A percentile compares a stretch with the other conserved stretches of the same genome.
phyloP scores from a whole-genome alignment of 352 stramenopile genomes.

The Globisporangium nodosum region DNA sequence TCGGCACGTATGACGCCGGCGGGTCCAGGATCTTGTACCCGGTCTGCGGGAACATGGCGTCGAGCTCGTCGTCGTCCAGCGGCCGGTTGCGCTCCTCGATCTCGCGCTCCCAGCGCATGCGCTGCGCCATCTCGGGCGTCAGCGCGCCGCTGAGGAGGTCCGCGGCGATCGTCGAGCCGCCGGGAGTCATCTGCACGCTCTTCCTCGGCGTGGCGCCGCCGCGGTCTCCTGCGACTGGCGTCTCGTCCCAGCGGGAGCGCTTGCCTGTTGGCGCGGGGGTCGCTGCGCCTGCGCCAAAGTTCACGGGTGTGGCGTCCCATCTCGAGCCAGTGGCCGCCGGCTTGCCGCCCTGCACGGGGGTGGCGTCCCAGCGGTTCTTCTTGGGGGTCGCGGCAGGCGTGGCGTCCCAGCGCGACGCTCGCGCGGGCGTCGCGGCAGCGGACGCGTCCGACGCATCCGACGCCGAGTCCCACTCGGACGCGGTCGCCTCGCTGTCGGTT shows the following conservation, averaged over 20 bases:
- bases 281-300: constrained; percentile 28
- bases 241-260: constrained; percentile 96
- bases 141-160: constrained; percentile 64
- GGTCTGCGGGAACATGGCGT: constrained; percentile 94
- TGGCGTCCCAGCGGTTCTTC: constrained; percentile 85
- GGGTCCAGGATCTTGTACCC: constrained; percentile 96
- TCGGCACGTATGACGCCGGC: constrained; percentile 93
- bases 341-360: constrained; percentile 39
- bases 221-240: constrained; percentile 59
- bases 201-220: constrained; percentile 49
- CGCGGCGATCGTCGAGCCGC: constrained; percentile 43
- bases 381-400: constrained; percentile 39
- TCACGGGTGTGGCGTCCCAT: constrained; percentile 93
- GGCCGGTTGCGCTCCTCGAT: constrained; percentile 96
- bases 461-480: constrained; percentile 73
- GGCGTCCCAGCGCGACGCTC: constrained; percentile 74
- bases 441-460: constrained; percentile 35
- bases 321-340: constrained; percentile 40
- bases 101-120: constrained; percentile 93
- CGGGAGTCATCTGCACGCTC: constrained; percentile 61
- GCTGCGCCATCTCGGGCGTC: constrained; percentile 90
- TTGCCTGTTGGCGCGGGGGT: constrained; percentile 70
- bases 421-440: constrained; percentile 43
- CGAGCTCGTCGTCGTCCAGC: constrained; percentile 95
- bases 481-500: constrained; percentile 40